A percentile compares a stretch with the other conserved stretches of the same genome.
Conservation (phyloP, 176 grass and related monocot genomes). For the Triticum aestivum region IWGSC_CS_RefSeq_v2.1 NC_057795.1:178526441-178526940, state of each 20-base stretch:
- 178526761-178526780: slow-evolving; percentile 71
- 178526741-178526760: slow-evolving; percentile 86
- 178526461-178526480: slow-evolving; percentile 98
- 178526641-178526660: slow-evolving; percentile 70
- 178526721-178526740: slow-evolving; percentile 96
- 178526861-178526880: slow-evolving; percentile 72
- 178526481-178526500: slow-evolving; percentile 96
- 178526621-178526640: slow-evolving; percentile 64
- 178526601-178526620: slow-evolving; percentile 78
- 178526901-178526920: slow-evolving; percentile 74
- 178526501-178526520: slow-evolving; percentile 76
- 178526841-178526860: slow-evolving; percentile 59
- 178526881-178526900: slow-evolving; percentile 85
- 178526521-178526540: slow-evolving; percentile 55
- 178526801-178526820: slow-evolving; percentile 93
- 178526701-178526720: slow-evolving; percentile 85
- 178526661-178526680: slow-evolving; percentile 98
- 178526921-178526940: slow-evolving; percentile 69
- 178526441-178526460: slow-evolving; percentile 27
- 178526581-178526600: slow-evolving; percentile 92
- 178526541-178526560: slow-evolving; percentile 66
- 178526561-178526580: slow-evolving; percentile 60
- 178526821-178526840: slow-evolving; percentile 76
- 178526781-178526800: slow-evolving; percentile 83
- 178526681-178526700: slow-evolving; percentile 88